These are phyloP conservation scores for Aspergillus hancockii DNA, from an alignment of 495 filamentous ascomycete species.

Conservation along the genomic window DNA sequence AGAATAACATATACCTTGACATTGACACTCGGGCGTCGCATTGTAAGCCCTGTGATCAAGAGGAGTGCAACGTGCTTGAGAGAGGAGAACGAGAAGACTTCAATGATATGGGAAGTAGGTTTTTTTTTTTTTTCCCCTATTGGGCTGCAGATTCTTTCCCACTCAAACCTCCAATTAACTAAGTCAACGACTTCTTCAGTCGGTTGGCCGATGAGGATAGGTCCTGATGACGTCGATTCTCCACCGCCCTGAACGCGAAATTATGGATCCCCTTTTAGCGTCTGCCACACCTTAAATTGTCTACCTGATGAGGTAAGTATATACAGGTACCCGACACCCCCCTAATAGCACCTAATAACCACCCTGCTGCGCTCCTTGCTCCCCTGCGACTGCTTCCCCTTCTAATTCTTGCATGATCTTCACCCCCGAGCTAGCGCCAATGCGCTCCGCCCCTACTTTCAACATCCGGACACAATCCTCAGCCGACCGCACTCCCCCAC, in stretches of 20 bases:
- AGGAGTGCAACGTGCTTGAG: neutral
- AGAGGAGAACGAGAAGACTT: neutral
- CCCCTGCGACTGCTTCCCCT: conserved; percentile 18
- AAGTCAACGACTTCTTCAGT: neutral
- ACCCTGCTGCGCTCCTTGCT: conserved; percentile 10
- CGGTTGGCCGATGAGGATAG: conserved; percentile 9
- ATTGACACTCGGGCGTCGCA: conserved; percentile 13
- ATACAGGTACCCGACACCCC: conserved; percentile 3
- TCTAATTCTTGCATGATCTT: conserved; percentile 54
- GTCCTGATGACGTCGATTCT: conserved; percentile 13
- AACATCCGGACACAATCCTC: conserved; percentile 57
- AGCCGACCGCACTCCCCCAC: conserved; percentile 59
- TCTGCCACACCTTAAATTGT: conserved; percentile 5
- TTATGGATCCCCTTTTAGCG: neutral
- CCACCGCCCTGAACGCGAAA: conserved; percentile 5
- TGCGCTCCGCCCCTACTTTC: conserved; percentile 63
- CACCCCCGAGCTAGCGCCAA: conserved; percentile 63
- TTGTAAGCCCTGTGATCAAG: neutral
- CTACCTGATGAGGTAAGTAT: neutral
- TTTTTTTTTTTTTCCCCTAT: neutral
- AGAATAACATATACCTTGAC: neutral
- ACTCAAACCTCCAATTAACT: neutral
- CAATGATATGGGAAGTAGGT: neutral
- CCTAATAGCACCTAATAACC: conserved; percentile 19
- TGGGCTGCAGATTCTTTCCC: neutral